Percentiles rank a stretch among this genome's conserved stretches.
Evolutionary conservation across 108 stramenopile genomes (phyloP).

Genomic region (Cyclotella cryptica): DNA sequence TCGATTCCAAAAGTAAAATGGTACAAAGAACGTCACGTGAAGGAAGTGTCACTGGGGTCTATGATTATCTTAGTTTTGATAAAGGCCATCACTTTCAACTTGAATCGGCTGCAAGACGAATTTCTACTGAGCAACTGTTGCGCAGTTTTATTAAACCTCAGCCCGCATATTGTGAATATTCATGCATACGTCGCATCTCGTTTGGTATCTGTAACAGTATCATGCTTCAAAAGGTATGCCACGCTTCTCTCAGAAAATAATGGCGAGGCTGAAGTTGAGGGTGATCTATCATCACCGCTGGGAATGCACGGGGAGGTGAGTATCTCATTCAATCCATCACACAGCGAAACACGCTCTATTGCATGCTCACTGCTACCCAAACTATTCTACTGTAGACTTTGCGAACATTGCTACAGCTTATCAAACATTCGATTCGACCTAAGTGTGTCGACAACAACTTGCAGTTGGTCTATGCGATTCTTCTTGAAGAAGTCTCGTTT

Average conservation of each 20-base stretch:
- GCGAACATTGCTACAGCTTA: slow-evolving; percentile 64
- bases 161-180: slow-evolving; percentile 64
- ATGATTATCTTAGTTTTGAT: slow-evolving; percentile 72
- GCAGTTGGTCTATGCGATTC: slow-evolving; percentile 76
- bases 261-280: slow-evolving; percentile 49
- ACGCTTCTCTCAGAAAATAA: slow-evolving; percentile 35
- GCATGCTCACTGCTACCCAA: neutral
- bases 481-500: slow-evolving; percentile 75
- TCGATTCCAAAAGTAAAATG: slow-evolving; percentile 55
- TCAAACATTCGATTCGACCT: slow-evolving; percentile 64
- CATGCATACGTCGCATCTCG: slow-evolving; percentile 84
- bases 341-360: neutral
- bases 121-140: slow-evolving; percentile 87
- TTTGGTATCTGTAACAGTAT: slow-evolving; percentile 70
- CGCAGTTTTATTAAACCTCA: slow-evolving; percentile 77
- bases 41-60: slow-evolving; percentile 74
- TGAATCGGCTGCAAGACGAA: slow-evolving; percentile 72
- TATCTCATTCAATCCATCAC: neutral
- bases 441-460: slow-evolving; percentile 76
- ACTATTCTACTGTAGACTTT: slow-evolving; percentile 32
- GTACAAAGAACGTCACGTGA: slow-evolving; percentile 82
- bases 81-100: slow-evolving; percentile 73
- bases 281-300: slow-evolving; percentile 54
- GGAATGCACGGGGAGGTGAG: slow-evolving; percentile 82
- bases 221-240: slow-evolving; percentile 66